Evolutionary conservation across 352 stramenopile species (phyloP).

Genomic region (Phytophthora pisi): DNA sequence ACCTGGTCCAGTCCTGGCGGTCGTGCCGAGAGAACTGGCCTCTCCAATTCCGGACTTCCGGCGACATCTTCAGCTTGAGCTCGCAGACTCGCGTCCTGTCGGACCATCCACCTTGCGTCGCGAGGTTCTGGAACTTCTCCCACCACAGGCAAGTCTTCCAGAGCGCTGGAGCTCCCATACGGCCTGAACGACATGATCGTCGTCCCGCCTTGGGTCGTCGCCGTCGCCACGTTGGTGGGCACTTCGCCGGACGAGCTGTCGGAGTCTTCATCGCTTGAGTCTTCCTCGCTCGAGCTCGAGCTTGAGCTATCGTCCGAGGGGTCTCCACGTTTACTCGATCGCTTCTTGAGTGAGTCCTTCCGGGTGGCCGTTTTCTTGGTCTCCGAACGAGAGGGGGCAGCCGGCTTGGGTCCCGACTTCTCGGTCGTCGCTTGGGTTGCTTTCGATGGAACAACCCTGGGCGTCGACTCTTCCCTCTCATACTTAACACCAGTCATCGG

Average conservation of each 20-base stretch:
- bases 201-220: neutral
- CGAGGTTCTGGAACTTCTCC: slow-evolving; percentile 1
- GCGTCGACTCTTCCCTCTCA: neutral
- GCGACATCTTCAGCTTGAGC: too few relatives aligned
- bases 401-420: neutral
- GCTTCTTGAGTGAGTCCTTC: neutral
- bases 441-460: neutral
- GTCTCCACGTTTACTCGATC: neutral
- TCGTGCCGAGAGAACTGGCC: neutral
- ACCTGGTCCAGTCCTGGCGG: neutral
- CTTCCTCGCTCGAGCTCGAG: neutral
- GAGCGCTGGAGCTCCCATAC: neutral
- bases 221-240: too few relatives aligned
- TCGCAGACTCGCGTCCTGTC: neutral
- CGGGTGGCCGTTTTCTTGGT: neutral
- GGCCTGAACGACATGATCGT: neutral
- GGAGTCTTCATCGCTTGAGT: neutral
- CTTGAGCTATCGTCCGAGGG: neutral
- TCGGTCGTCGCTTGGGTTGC: neutral
- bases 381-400: neutral
- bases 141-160: slow-evolving; percentile 6
- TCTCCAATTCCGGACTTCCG: neutral
- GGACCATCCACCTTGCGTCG: neutral
- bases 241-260: neutral
- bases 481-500: neutral